These are phyloP conservation scores for Prunus mira DNA, from an alignment of 306 rosid species.

Conservation along the genomic window DNA sequence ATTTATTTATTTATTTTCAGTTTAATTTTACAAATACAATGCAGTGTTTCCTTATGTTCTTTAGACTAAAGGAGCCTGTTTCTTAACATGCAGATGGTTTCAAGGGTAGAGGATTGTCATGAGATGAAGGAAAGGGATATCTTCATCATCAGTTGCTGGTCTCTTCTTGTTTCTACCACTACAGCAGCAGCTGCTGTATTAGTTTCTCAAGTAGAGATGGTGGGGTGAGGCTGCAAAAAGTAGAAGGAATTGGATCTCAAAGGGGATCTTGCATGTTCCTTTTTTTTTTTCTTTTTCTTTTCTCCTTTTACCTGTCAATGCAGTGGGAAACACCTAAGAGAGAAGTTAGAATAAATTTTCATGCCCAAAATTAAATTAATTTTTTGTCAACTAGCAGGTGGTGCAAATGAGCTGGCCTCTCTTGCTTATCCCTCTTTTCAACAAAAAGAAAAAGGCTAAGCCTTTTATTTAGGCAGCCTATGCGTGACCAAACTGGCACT, in stretches of 20 bases:
- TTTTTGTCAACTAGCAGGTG: slow-evolving; percentile 37
- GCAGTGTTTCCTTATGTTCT: slow-evolving; percentile 2
- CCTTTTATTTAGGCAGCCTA: slow-evolving; percentile 34
- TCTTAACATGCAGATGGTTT: slow-evolving; percentile 59
- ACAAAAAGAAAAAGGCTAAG: slow-evolving; percentile 2
- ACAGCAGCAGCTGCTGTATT: slow-evolving; percentile 26
- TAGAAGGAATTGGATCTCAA: slow-evolving; percentile 48
- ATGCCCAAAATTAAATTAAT: slow-evolving; percentile 35
- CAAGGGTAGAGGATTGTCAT: slow-evolving; percentile 49
- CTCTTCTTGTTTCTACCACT: slow-evolving; percentile 1
- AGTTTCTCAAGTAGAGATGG: slow-evolving; percentile 24
- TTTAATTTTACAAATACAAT: background rate
- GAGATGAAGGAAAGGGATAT: slow-evolving; percentile 22
- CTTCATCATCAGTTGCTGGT: slow-evolving; percentile 14
- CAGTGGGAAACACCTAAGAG: slow-evolving; percentile 56
- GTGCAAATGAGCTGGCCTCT: slow-evolving; percentile 30
- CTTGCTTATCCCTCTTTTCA: background rate
- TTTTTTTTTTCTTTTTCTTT: background rate
- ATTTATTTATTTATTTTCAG: background rate
- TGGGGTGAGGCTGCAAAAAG: slow-evolving; percentile 30
- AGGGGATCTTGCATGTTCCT: slow-evolving; percentile 26
- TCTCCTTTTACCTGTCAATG: slow-evolving; percentile 44
- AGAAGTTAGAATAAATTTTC: slow-evolving; percentile 33
- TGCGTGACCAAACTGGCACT: slow-evolving; percentile 29
- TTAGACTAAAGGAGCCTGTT: slow-evolving; percentile 2